Evolutionary conservation across 331 rosid species (phyloP).

Genomic region (Quercus tomentella): DNA sequence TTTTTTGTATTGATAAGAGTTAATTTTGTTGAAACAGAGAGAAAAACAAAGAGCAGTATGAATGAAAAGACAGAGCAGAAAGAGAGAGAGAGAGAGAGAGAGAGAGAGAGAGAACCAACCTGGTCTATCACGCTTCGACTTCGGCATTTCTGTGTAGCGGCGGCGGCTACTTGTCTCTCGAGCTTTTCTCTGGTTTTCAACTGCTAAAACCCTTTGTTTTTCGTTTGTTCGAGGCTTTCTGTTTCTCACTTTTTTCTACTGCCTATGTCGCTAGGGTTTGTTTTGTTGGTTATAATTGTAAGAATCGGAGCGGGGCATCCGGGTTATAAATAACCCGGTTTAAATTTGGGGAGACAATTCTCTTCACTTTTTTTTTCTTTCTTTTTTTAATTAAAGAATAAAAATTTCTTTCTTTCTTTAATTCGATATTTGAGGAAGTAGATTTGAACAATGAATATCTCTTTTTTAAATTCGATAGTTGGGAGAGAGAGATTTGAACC

Average conservation of each 20-base stretch:
- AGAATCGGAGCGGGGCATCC: too few relatives aligned
- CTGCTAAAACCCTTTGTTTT: neutral
- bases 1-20: neutral
- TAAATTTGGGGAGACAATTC: too few relatives aligned
- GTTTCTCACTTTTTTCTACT: neutral
- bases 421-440: too few relatives aligned
- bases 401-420: too few relatives aligned
- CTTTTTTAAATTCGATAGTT: too few relatives aligned
- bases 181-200: neutral
- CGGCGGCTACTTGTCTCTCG: neutral
- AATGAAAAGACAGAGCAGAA: neutral
- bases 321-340: too few relatives aligned
- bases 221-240: neutral
- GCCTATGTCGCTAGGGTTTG: neutral
- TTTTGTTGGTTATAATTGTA: neutral
- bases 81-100: neutral
- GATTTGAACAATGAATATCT: too few relatives aligned
- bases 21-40: neutral
- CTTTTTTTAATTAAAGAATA: too few relatives aligned
- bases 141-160: constrained; percentile 47
- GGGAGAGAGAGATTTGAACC: too few relatives aligned
- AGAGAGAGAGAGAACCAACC: constrained; percentile 25
- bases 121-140: constrained; percentile 69
- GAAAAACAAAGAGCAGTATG: neutral
- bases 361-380: too few relatives aligned